Conservation (phyloP, 2,329 filamentous ascomycete species). For the Sporothrix brunneoviolacea region DNA sequence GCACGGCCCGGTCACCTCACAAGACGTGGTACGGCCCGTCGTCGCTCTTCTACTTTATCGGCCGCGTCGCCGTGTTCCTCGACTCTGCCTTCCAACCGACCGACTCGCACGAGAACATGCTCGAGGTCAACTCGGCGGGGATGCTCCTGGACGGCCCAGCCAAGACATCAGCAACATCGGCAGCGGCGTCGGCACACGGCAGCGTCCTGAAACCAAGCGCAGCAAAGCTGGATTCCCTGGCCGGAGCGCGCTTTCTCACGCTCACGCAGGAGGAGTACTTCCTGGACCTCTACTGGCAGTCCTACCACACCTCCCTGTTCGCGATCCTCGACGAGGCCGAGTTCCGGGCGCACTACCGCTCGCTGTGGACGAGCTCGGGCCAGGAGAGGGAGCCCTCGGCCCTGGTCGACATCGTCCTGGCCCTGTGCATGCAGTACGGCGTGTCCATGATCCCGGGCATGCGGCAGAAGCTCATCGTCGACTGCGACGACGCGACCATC, state of each 20-base stretch:
- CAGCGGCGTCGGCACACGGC: too few relatives aligned
- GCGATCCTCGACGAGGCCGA: slow-evolving; percentile 38
- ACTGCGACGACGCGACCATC: slow-evolving; percentile 25
- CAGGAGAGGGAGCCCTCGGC: slow-evolving; percentile 32
- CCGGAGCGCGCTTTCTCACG: background rate
- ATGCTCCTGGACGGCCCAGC: background rate
- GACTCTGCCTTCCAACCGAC: background rate
- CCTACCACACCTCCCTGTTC: slow-evolving; percentile 32
- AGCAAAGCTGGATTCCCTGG: background rate
- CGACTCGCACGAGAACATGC: background rate
- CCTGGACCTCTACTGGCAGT: slow-evolving; percentile 41
- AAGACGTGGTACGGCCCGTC: slow-evolving; percentile 7
- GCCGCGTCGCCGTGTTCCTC: background rate
- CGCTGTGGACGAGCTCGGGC: slow-evolving; percentile 16
- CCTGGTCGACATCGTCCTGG: slow-evolving; percentile 39
- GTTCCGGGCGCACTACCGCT: slow-evolving; percentile 37
- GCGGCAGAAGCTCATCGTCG: slow-evolving; percentile 3
- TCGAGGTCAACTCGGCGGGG: background rate
- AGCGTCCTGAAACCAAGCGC: background rate
- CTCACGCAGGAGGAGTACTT: slow-evolving; percentile 39
- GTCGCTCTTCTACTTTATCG: slow-evolving; percentile 9
- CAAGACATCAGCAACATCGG: background rate
- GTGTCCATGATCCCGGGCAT: slow-evolving; percentile 15
- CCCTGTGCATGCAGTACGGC: slow-evolving; percentile 38
- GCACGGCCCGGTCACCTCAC: slow-evolving; percentile 1